Percentiles rank a stretch among this genome's conserved stretches.
Evolutionary conservation across 2,329 filamentous ascomycete genomes (phyloP).

Genomic region (Alternaria metachromatica): DNA sequence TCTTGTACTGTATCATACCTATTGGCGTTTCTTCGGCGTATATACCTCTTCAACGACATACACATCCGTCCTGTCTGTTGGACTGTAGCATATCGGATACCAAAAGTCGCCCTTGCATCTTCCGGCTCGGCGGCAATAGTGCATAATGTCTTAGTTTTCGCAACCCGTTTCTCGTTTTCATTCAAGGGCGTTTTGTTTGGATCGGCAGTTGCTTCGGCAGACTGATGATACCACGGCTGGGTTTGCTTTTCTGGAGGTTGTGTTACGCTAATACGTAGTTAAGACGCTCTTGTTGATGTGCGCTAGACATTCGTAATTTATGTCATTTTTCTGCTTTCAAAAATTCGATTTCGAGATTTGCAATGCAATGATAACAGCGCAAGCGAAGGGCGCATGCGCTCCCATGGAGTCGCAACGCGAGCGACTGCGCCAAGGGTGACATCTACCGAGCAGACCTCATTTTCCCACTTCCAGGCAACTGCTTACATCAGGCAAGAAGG

Average conservation of each 20-base stretch:
- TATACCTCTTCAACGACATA: slow-evolving; percentile 4
- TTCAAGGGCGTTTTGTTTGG: background rate
- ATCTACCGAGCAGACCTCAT: no score
- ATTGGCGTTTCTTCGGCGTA: slow-evolving; percentile 2
- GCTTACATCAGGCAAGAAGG: no score
- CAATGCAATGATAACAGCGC: no score
- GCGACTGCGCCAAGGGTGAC: no score
- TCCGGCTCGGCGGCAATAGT: background rate
- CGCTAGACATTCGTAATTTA: background rate
- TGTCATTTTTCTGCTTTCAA: no score
- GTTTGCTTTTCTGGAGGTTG: background rate
- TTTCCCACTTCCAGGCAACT: no score
- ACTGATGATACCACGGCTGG: background rate
- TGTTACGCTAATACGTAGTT: background rate
- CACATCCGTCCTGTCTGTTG: background rate
- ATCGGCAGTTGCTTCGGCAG: background rate
- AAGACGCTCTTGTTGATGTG: background rate
- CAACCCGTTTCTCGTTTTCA: background rate
- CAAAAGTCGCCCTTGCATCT: background rate
- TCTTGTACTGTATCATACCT: slow-evolving; percentile 6
- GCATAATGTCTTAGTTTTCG: slow-evolving; percentile 1
- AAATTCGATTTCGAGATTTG: no score
- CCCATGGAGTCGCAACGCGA: no score
- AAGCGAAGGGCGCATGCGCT: no score
- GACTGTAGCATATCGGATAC: slow-evolving; percentile 1